Conservation (phyloP, 768 basidiomycete species). For the Boletus fagicola region DNA sequence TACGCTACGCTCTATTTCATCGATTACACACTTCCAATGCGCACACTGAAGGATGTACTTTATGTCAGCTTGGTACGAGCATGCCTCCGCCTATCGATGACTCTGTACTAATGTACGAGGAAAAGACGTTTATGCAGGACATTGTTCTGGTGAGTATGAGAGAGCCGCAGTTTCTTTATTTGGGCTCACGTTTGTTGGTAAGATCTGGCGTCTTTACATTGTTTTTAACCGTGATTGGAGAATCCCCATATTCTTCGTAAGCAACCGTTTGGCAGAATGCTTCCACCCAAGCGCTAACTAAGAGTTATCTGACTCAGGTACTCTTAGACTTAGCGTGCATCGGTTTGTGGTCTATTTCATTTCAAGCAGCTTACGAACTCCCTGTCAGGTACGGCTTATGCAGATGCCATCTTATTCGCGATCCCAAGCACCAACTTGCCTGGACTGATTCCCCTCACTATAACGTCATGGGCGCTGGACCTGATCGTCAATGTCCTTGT, state of each 20-base stretch:
- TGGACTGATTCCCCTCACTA: slow-evolving; percentile 7
- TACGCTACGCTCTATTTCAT: slow-evolving; percentile 15
- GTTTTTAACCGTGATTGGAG: slow-evolving; percentile 24
- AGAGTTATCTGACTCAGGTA: slow-evolving; percentile 10
- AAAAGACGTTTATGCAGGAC: slow-evolving; percentile 17
- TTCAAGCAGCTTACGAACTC: neutral
- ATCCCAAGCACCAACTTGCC: slow-evolving; percentile 7
- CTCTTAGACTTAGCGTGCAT: slow-evolving; percentile 21
- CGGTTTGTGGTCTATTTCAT: slow-evolving; percentile 4
- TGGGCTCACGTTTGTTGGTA: neutral
- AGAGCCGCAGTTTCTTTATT: neutral
- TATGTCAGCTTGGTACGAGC: slow-evolving; percentile 16
- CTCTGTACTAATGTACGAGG: neutral
- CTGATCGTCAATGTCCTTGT: slow-evolving; percentile 19
- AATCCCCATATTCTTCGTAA: slow-evolving; percentile 18
- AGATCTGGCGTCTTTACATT: slow-evolving; percentile 27
- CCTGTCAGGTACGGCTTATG: slow-evolving; percentile 8
- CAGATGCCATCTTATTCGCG: slow-evolving; percentile 11
- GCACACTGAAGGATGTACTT: slow-evolving; percentile 14
- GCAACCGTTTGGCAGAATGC: neutral
- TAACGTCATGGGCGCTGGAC: slow-evolving; percentile 22
- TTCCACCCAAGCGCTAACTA: neutral
- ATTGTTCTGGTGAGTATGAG: slow-evolving; percentile 12
- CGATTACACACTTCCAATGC: slow-evolving; percentile 10
- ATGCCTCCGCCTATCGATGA: neutral